Percentiles rank a stretch among this genome's conserved stretches.
These are phyloP conservation scores for Acorus calamus DNA, from an alignment of 106 monocot species.

Conservation along the genomic window DNA sequence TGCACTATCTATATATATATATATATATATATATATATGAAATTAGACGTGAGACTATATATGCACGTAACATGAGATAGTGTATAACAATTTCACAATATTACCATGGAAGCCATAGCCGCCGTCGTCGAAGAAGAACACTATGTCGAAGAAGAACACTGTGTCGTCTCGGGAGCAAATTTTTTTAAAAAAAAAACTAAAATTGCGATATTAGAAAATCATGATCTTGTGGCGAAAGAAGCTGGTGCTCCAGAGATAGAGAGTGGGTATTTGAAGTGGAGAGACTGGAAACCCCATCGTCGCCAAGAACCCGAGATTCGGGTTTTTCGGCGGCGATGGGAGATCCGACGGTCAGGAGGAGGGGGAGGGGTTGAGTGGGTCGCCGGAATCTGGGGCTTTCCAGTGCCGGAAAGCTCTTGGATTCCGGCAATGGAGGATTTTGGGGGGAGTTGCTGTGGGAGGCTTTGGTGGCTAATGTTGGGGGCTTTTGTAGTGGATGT, in stretches of 20 bases:
- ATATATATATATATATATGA: too few species aligned
- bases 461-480: slow-evolving; percentile 14
- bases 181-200: too few species aligned
- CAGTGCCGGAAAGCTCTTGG: background rate
- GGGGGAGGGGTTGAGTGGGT: too few species aligned
- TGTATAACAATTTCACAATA: too few species aligned
- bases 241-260: slow-evolving; percentile 76
- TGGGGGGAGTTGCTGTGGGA: background rate
- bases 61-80: too few species aligned
- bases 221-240: slow-evolving; percentile 91
- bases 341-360: background rate
- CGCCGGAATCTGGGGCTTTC: background rate
- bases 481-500: slow-evolving; percentile 11
- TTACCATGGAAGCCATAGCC: slow-evolving; percentile 7
- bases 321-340: background rate
- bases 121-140: slow-evolving; percentile 32
- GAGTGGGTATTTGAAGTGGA: slow-evolving; percentile 68
- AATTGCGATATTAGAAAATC: slow-evolving; percentile 12
- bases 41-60: too few species aligned
- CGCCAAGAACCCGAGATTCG: slow-evolving; percentile 2
- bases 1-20: too few species aligned
- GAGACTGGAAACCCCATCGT: slow-evolving; percentile 85
- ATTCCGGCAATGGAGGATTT: too few species aligned
- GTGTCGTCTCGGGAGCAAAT: too few species aligned
- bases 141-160: slow-evolving; percentile 35